Evolutionary conservation across 176 grass and related monocot species (phyloP), one percentile per base, ranked within the genome.

Genomic region (Oryza coarctata): DNA sequence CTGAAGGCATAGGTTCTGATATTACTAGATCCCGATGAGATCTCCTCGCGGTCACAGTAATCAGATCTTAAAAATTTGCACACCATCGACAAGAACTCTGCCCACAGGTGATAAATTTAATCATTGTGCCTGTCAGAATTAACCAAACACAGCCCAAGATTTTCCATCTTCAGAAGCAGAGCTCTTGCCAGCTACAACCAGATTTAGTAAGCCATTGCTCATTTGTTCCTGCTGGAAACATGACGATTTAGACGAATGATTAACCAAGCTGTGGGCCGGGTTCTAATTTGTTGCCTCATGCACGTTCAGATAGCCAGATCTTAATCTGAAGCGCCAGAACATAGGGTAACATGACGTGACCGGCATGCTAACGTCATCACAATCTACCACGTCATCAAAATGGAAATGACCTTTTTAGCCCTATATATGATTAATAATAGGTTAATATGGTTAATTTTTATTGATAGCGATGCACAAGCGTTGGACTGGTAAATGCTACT

Each of bases 241-340:
- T 55, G 50, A 55, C 7, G 17, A 22, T 55, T 55, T 22, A 9
- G 20, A 22, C 25, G 5, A n/a, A 67, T 5, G 38, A n/a, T 49
- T 27, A 71, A 71, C 22, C 73, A 33, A 27, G 45, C 47, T 84
- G 86, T 79, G 27, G 71, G n/a, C n/a, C n/a, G n/a, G 75, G 82
- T 68, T 88, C 45, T 23, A 39, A 29, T 30, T 8, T 28, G 62
- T 43, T 78, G 50, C 47, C 47, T 84, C 82, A 32, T 84, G 70
- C 76, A 72, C 3, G 17, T 9, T 4, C 65, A 35, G 31, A 80
- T 41, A 65, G 13, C 3, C 69, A 63, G 70, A 80, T 84, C 69
- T 79, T 84, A 76, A 84, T 84, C 63, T 38, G 75, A 35, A 74
- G 43, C 22, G 63, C 63, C 70, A 70, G 38, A 73, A 70, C 49